A percentile compares a stretch with the other conserved stretches of the same genome.
phyloP scores from a whole-genome alignment of 192 early-diverging fungal genomes.

The Podila horticola region DNA sequence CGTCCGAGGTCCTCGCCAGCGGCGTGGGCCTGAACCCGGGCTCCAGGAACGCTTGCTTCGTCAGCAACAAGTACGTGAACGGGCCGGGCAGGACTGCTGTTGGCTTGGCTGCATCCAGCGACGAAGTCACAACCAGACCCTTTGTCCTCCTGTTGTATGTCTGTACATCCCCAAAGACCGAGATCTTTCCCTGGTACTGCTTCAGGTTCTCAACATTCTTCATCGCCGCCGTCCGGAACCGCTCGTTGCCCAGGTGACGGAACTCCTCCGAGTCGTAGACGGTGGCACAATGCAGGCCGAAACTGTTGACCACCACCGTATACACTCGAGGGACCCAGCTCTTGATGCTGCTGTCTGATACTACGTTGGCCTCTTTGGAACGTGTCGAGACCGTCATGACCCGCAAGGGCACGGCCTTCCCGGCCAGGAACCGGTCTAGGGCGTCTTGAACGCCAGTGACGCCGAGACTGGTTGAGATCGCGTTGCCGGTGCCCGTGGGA shows the following conservation, averaged over 20 bases:
- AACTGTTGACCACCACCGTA: slow-evolving; percentile 59
- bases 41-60: slow-evolving; percentile 58
- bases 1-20: slow-evolving; percentile 50
- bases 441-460: slow-evolving; percentile 51
- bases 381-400: slow-evolving; percentile 50
- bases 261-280: slow-evolving; percentile 60
- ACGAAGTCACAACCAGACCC: neutral
- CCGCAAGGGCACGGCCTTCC: slow-evolving; percentile 31
- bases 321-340: slow-evolving; percentile 40
- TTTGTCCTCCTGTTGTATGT: slow-evolving; percentile 15
- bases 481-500: slow-evolving; percentile 61
- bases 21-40: slow-evolving; percentile 60
- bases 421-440: slow-evolving; percentile 41
- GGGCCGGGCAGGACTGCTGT: slow-evolving; percentile 19
- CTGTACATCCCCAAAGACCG: slow-evolving; percentile 32
- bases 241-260: slow-evolving; percentile 58
- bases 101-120: neutral
- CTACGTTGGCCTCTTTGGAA: neutral
- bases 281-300: slow-evolving; percentile 62
- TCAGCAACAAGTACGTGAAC: slow-evolving; percentile 59
- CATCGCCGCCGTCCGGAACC: slow-evolving; percentile 56
- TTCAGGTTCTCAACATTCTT: slow-evolving; percentile 50
- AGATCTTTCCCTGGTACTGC: slow-evolving; percentile 51
- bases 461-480: slow-evolving; percentile 54
- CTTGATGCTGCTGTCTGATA: neutral